Evolutionary conservation across 345 rosid genomes (phyloP), one percentile per base, ranked within the genome.

Genomic region (Pseudoturritis turrita): DNA sequence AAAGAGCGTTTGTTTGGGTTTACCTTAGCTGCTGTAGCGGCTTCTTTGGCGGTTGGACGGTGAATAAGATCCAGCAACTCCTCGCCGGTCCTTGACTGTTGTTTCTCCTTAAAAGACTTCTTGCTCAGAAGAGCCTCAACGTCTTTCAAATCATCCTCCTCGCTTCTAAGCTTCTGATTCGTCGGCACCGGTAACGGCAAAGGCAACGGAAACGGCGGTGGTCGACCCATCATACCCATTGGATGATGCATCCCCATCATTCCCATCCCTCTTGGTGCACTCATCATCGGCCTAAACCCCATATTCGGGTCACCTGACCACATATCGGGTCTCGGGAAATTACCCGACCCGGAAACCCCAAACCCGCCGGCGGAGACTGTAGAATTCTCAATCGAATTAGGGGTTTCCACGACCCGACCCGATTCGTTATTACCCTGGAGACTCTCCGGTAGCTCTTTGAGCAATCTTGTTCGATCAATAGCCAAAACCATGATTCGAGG

Each of bases 11-110:
- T 15, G 25, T 1, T 5, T 15, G 26, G 4, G 4, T 4, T 47
- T 80, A 94, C 99, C 96, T 85, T 89, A 59, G 92, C 92, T 61
- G 97, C 98, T 19, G 86, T 89, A 43, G 98, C 96, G n/a, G 94
- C 91, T 82, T 95, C 99, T 70, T 7, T 91, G 4, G 96, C 97
- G 14, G 99, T 95, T 3, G 99, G 98, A 60, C 92, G 84, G 62
- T 95, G 97, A 67, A 95, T 88, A 41, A 95, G 86, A 54, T 92
- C 88, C 82, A 89, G 81, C 55, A 95, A 85, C 85, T 91, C 99
- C 81, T 91, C 96, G 2, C 98, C 99, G 0, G 97, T 88, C 78
- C 85, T 89, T 0, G 97, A 89, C 55, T 92, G 87, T 84, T 95
- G 92, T 71, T 89, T 76, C 84, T 95, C 98, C 85, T 78, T 86